Evolutionary conservation across 2,329 filamentous ascomycete species (phyloP).

Genomic region (Fusarium sublunatum): DNA sequence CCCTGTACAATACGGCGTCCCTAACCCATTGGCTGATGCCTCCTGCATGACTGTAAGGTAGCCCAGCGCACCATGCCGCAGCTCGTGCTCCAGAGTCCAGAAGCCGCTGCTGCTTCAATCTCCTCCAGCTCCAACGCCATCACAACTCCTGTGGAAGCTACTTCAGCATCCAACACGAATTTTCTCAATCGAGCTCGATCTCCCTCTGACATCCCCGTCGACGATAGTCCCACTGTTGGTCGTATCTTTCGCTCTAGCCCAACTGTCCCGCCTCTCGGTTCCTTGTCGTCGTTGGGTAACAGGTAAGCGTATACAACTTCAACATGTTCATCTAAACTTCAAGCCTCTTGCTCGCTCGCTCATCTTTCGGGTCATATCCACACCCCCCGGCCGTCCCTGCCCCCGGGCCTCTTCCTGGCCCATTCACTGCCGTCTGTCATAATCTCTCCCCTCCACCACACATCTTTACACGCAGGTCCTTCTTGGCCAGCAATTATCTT

Average conservation of each 20-base stretch:
- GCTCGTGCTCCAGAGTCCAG: conserved; percentile 60
- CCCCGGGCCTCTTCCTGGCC: conserved; percentile 38
- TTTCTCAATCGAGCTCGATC: conserved; percentile 30
- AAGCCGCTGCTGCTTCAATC: conserved; percentile 48
- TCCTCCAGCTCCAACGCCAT: conserved; percentile 28
- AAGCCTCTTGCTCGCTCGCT: conserved; percentile 20
- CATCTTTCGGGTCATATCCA: conserved; percentile 33
- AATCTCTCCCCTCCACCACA: conserved; percentile 41
- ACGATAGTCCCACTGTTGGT: conserved; percentile 62
- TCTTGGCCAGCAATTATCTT: conserved; percentile 33
- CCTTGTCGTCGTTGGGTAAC: conserved; percentile 41
- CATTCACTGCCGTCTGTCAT: conserved; percentile 41
- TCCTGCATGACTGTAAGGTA: conserved; percentile 49
- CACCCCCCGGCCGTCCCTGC: conserved; percentile 38
- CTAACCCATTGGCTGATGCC: conserved; percentile 46
- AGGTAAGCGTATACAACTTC: conserved; percentile 44
- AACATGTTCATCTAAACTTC: conserved; percentile 39
- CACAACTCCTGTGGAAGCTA: conserved; percentile 27
- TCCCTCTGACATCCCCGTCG: conserved; percentile 44
- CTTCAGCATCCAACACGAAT: conserved; percentile 21
- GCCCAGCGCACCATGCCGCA: conserved; percentile 63
- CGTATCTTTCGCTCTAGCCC: conserved; percentile 45
- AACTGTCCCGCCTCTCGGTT: conserved; percentile 37
- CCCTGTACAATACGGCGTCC: conserved; percentile 21
- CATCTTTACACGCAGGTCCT: conserved; percentile 26